Percentiles rank a stretch among this genome's conserved stretches.
These are phyloP conservation scores for Talaromyces borbonicus DNA, from an alignment of 495 filamentous ascomycete genomes.

Conservation along the genomic window DNA sequence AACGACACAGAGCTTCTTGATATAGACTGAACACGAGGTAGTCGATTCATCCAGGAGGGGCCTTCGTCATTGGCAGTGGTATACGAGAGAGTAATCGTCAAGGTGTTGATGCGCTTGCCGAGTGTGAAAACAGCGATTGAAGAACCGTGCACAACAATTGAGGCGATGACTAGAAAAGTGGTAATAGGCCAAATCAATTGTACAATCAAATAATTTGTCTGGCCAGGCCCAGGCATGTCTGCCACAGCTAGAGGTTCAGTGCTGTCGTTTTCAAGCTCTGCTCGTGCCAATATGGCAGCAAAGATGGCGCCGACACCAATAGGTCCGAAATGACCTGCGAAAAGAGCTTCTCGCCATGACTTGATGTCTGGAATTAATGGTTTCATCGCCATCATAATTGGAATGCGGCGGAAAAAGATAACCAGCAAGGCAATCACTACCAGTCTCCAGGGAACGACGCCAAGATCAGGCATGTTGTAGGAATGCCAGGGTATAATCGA, in stretches of 20 bases:
- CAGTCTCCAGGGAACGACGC: slow-evolving; percentile 76
- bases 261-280: slow-evolving; percentile 66
- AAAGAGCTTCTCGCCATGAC: slow-evolving; percentile 96
- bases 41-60: slow-evolving; percentile 85
- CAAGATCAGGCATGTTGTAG: slow-evolving; percentile 63
- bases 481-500: slow-evolving; percentile 92
- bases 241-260: slow-evolving; percentile 63
- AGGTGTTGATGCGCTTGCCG: slow-evolving; percentile 95
- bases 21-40: slow-evolving; percentile 77
- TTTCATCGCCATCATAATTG: slow-evolving; percentile 87
- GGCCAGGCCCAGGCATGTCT: slow-evolving; percentile 41
- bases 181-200: slow-evolving; percentile 92
- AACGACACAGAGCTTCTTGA: slow-evolving; percentile 77
- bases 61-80: slow-evolving; percentile 83
- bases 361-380: slow-evolving; percentile 94
- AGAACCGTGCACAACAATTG: slow-evolving; percentile 92
- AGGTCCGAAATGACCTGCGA: slow-evolving; percentile 96
- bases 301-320: slow-evolving; percentile 98
- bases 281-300: slow-evolving; percentile 81
- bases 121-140: slow-evolving; percentile 98
- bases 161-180: slow-evolving; percentile 85
- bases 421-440: slow-evolving; percentile 85
- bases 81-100: slow-evolving; percentile 92
- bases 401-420: slow-evolving; percentile 92
- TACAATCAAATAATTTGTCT: slow-evolving; percentile 58